Conservation (phyloP, 2,329 filamentous ascomycete genomes). For the Camptophora hylomeconis region DNA sequence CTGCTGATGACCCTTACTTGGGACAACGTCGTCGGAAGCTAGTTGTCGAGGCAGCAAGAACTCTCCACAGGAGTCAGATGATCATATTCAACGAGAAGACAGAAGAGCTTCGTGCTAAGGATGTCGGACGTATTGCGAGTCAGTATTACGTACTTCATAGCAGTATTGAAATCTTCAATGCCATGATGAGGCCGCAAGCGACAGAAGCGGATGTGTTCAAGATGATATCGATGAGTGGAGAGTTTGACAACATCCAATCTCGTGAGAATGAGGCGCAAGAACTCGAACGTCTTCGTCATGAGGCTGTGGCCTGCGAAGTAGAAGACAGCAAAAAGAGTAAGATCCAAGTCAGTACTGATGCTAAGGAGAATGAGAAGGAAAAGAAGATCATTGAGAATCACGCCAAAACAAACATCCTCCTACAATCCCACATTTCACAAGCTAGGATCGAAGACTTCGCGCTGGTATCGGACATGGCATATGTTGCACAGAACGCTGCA, state of each 20-base stretch:
- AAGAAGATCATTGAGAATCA: slow-evolving; percentile 56
- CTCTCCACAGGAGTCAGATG: slow-evolving; percentile 90
- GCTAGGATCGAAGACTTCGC: slow-evolving; percentile 87
- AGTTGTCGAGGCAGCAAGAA: slow-evolving; percentile 75
- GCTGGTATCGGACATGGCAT: slow-evolving; percentile 78
- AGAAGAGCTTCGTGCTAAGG: slow-evolving; percentile 84
- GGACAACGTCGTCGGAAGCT: slow-evolving; percentile 75
- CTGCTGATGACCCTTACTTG: slow-evolving; percentile 72
- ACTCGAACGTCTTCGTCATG: slow-evolving; percentile 57
- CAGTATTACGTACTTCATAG: slow-evolving; percentile 93
- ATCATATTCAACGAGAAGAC: slow-evolving; percentile 95
- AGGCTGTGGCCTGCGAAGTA: slow-evolving; percentile 64
- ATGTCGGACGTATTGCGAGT: slow-evolving; percentile 90
- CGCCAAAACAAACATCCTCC: slow-evolving; percentile 86
- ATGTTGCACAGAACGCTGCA: slow-evolving; percentile 89
- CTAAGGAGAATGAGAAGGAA: slow-evolving; percentile 70
- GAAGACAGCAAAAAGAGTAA: slow-evolving; percentile 44
- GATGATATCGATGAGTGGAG: slow-evolving; percentile 95
- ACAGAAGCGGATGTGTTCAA: slow-evolving; percentile 85
- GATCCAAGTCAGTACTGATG: slow-evolving; percentile 47
- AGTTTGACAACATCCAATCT: slow-evolving; percentile 94
- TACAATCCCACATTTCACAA: slow-evolving; percentile 87
- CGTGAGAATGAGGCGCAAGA: slow-evolving; percentile 84
- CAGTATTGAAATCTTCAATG: slow-evolving; percentile 92
- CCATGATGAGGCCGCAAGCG: slow-evolving; percentile 74